Conservation (phyloP, 176 grass and related monocot genomes). For the Aegilops bicornis region DNA sequence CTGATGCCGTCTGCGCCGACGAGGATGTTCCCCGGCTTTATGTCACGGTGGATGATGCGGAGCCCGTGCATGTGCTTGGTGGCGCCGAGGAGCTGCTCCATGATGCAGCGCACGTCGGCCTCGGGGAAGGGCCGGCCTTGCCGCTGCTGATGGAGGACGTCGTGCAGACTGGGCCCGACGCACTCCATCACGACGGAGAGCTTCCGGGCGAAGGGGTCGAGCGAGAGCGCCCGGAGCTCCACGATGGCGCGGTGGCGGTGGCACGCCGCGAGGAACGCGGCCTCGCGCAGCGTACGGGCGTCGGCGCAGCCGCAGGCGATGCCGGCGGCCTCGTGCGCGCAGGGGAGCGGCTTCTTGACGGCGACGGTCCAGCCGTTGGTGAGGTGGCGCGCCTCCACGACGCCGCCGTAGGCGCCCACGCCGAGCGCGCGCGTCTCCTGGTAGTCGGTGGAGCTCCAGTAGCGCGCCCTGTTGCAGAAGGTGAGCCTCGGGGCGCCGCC, state of each 20-base stretch:
- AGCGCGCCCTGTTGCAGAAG: neutral
- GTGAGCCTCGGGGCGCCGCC: neutral
- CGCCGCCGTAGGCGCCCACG: neutral
- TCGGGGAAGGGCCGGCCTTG: constrained; percentile 3
- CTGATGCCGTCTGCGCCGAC: neutral
- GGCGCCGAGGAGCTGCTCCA: constrained; percentile 34
- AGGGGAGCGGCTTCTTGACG: constrained; percentile 12
- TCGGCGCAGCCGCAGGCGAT: neutral
- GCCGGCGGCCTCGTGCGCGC: neutral
- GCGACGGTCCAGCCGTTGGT: constrained; percentile 22
- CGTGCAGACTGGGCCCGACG: constrained; percentile 27
- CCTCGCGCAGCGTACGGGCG: neutral
- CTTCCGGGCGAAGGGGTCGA: neutral
- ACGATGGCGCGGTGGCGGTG: constrained; percentile 31
- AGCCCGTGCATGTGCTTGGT: constrained; percentile 32
- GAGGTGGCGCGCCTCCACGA: neutral
- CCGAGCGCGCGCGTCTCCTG: neutral
- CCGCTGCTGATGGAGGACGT: constrained; percentile 12
- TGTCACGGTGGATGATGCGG: constrained; percentile 86
- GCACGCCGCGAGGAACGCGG: constrained; percentile 8
- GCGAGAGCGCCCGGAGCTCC: constrained; percentile 15
- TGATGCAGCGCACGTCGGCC: constrained; percentile 15
- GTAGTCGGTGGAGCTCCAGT: constrained; percentile 8
- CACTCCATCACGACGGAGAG: constrained; percentile 46
- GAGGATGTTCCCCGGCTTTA: constrained; percentile 67